Base-by-base conservation (phyloP, 2,329 filamentous ascomycete species). In the Allantophomopsis cytisporea region DNA sequence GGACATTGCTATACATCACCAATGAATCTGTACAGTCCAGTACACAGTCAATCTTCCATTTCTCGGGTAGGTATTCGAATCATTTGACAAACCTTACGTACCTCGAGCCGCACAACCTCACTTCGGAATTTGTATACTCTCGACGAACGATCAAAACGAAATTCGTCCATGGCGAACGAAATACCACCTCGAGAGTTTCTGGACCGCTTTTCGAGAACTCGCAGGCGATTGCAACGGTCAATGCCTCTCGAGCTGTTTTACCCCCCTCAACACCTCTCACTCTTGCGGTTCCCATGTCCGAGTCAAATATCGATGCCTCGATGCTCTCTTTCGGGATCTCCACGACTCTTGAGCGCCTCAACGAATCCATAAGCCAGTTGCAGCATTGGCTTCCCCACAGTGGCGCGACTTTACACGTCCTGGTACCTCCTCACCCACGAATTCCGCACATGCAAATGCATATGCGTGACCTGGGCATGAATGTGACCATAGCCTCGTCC, bases 271-370 rank as follows among this genome's bases (percentile, higher is more conserved):
- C 32, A 35, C 15, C 32, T 3, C 32, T 20, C 7, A 35, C 32
- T 16, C 32, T 28, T 28, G 23, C 23, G 23, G 12, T 20, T 11
- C 32, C 32, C 12, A n/a, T 28, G 3, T 28, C 23, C 11, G 8
- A 28, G 11, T 28, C 23, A 12, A 28, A 60, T 1, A 68, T 64
- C 42, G 69, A 76, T 43, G 62, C 69, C 7, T 69, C 69, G 38
- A 68, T 73, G 44, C 73, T 75, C 55, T 69, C 75, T 55, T 56
- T 56, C 39, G 53, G 51, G 10, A 31, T 54, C 8, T 50, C 53
- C 32, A 56, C 54, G 1, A 55, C 52, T 10, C 50, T 55, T 28
- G 39, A 39, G 8, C 45, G 53, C 7, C 42, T 56, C 20, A 49
- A 46, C 15, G 50, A 49, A 16, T 54, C 53, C 4, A 47, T 52